These are phyloP conservation scores for Dionaea muscipula DNA, from an alignment of 179 eudicot genomes.

Conservation along the genomic window DNA sequence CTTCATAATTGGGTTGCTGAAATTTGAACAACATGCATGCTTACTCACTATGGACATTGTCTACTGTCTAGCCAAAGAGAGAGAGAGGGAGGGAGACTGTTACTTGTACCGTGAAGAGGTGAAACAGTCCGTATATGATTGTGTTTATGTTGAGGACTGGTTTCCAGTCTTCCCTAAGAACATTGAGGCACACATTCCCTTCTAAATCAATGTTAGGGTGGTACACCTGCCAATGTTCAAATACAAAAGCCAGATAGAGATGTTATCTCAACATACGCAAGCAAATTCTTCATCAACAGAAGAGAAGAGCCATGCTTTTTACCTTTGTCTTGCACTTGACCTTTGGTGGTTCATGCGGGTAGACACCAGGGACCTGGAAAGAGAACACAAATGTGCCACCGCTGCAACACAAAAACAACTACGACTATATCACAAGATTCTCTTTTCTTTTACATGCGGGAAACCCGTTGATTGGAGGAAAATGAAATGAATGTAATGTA, in stretches of 20 bases:
- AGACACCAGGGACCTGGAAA: conserved; percentile 51
- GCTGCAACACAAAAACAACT: conserved; percentile 33
- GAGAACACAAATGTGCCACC: conserved; percentile 56
- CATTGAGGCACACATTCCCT: conserved; percentile 95
- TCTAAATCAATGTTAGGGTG: conserved; percentile 98
- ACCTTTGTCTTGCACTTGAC: conserved; percentile 90
- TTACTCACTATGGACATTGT: not conserved
- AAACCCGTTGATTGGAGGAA: too few species aligned
- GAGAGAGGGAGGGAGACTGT: not conserved
- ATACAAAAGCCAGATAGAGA: not conserved
- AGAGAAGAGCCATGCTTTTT: not conserved
- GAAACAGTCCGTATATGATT: conserved; percentile 70
- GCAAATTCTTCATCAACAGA: not conserved
- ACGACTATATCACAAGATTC: too few species aligned
- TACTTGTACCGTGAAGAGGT: conserved; percentile 80
- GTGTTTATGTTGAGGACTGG: conserved; percentile 93
- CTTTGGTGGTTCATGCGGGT: conserved; percentile 83
- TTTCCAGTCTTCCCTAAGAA: conserved; percentile 98
- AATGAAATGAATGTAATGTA: too few species aligned
- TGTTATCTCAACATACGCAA: not conserved
- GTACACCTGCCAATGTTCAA: conserved; percentile 45
- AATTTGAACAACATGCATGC: too few species aligned
- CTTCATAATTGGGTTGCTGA: conserved; percentile 95
- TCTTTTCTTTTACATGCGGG: too few species aligned
- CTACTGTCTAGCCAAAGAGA: not conserved